Evolutionary conservation across 371 early-diverging fungal genomes (phyloP), one percentile per base, ranked within the genome.

Genomic region (Mortierella sp.): DNA sequence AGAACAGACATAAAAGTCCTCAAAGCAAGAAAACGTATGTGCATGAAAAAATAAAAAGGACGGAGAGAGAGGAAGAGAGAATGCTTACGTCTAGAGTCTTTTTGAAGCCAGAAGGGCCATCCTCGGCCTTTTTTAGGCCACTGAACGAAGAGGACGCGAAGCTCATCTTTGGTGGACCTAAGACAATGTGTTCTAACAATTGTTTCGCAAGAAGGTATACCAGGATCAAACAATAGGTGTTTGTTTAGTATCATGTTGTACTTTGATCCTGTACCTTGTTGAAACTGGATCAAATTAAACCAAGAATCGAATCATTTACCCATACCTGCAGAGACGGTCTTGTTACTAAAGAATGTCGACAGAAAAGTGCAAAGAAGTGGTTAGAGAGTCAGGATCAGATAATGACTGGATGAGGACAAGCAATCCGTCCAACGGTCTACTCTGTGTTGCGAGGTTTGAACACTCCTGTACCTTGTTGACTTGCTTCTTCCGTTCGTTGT

Each of bases 111-210:
- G 74, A 67, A 50, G 70, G 68, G 21, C 67, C 57, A 28, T 88
- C 88, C 8, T 87, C 86, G n/a, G 85, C 69, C 58, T 83, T 84
- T 70, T 88, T 90, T 52, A 88, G 58, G 48, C 88, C 88, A 22
- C 86, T 86, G 64, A 86, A 78, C 32, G 85, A 74, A 9, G 87
- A 87, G 11, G 90, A 88, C 16, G 88, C 87, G 84, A 90, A 90
- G 58, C 86, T 88, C 67, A 88, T 88, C 68, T 90, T 90, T 33
- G 88, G 88, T 41, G 90, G 89, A 15, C 87, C 87, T 38, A 89
- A 85, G 52, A 89, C 82, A 62, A 88, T 88, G 36, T 84, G 87
- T 70, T 88, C 79, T 79, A 59, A 21, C 24, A 9, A 40, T 41
- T n/a, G 41, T 53, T 2, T 4, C 21, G 32, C 21, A 19, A 53